Evolutionary conservation across 352 stramenopile species (phyloP).

Genomic region (Pythium phragmiticola): DNA sequence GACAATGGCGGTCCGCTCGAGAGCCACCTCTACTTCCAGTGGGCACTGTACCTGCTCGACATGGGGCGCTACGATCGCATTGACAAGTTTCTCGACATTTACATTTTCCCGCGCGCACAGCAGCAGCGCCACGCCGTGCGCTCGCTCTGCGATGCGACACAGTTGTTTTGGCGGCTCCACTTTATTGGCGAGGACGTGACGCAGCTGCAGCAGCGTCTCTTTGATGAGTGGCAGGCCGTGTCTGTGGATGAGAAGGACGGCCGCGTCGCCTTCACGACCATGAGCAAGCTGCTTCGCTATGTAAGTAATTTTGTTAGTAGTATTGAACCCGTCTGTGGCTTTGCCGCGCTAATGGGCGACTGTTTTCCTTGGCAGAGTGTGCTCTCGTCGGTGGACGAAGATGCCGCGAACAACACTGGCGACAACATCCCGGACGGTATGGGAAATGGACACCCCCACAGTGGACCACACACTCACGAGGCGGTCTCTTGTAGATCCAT

Average conservation of each 20-base stretch:
- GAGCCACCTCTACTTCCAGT: constrained; percentile 79
- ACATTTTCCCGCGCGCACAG: constrained; percentile 55
- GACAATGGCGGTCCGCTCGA: constrained; percentile 75
- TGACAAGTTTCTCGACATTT: constrained; percentile 73
- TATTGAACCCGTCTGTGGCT: neutral
- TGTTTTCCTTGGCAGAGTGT: constrained; percentile 40
- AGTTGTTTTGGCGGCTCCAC: constrained; percentile 83
- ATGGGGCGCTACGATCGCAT: constrained; percentile 82
- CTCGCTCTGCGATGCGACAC: constrained; percentile 69
- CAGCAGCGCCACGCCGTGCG: constrained; percentile 48
- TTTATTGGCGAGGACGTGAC: constrained; percentile 65
- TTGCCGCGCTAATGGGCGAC: too few relatives aligned
- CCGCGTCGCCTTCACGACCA: constrained; percentile 39
- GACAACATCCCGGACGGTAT: constrained; percentile 29
- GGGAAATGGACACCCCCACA: neutral
- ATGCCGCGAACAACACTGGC: constrained; percentile 31
- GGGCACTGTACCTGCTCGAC: constrained; percentile 78
- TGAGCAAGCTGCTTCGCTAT: constrained; percentile 55
- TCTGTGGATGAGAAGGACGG: constrained; percentile 30
- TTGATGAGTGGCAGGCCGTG: constrained; percentile 49
- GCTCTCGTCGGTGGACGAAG: constrained; percentile 44
- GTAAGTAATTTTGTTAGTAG: constrained; percentile 29
- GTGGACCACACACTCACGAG: neutral
- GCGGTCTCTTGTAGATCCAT: constrained; percentile 20
- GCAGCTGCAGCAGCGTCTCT: constrained; percentile 56